Base-by-base conservation (phyloP, 2,329 filamentous ascomycete genomes). In the Verticillium nubilum region DNA sequence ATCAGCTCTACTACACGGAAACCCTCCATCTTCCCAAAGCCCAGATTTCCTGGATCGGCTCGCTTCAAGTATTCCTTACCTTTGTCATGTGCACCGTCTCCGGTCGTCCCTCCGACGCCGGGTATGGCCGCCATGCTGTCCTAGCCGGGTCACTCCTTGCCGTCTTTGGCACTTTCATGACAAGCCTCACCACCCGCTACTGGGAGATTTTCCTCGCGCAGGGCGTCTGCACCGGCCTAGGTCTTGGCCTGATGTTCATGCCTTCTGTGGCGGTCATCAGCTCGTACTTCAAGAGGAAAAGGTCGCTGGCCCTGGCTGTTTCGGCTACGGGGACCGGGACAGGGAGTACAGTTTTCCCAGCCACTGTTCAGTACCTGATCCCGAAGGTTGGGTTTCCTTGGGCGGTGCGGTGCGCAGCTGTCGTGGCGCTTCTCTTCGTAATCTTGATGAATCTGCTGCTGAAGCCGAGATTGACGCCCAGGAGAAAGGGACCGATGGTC, bases 301-400 rank as follows among this genome's bases (percentile, higher is more conserved):
- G 83, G 59, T 79, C 80, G 0, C 72, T 89, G 27, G 86, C 84
- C 5, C 80, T 88, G 53, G 85, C 85, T 1, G 67, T 89, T 5
- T 81, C 84, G 2, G 84, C 85, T 1, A 81, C 79, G 4, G 86
- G 87, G 2, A 84, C 80, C 29, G 82, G 80, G 3, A 74, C 85
- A 6, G 83, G 83, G 2, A 80, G 83, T 25, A 70, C 86, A 9
- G 70, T 85, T 12, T 86, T 85, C 63, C 83, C 85, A 0, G 76
- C 82, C 10, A 75, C 79, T 17, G 81, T 89, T 66, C 78, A 86
- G 65, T 78, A 82, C 55, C 73, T 88, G 19, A 76, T 85, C 5
- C 82, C 83, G 0, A 68, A 73, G n/a, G 76, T 88, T 29, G 86
- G 86, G 0, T 89, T 89, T 63, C 74, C 77, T 0, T 89, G 86